Evolutionary conservation across 768 basidiomycete genomes (phyloP).

Genomic region (Galerina marginata): DNA sequence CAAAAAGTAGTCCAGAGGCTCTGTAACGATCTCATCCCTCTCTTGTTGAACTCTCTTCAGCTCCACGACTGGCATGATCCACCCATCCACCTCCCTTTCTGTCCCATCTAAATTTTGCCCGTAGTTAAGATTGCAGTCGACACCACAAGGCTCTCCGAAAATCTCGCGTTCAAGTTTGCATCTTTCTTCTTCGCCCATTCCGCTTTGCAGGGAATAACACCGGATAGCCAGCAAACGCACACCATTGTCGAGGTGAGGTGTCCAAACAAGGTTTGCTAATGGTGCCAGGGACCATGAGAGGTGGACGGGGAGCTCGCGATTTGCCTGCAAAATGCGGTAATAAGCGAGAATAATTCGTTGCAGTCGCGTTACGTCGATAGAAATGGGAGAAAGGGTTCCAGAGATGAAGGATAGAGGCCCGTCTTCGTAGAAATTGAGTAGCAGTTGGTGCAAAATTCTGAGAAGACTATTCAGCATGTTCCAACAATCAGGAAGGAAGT

Average conservation of each 20-base stretch:
- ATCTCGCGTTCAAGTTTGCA: slow-evolving; percentile 64
- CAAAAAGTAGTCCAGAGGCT: slow-evolving; percentile 52
- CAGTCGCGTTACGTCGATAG: slow-evolving; percentile 51
- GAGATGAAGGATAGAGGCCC: slow-evolving; percentile 62
- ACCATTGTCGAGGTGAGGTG: slow-evolving; percentile 55
- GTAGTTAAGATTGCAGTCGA: slow-evolving; percentile 69
- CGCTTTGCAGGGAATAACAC: slow-evolving; percentile 77
- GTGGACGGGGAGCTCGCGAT: slow-evolving; percentile 66
- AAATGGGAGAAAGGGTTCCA: slow-evolving; percentile 32
- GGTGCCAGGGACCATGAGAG: slow-evolving; percentile 72
- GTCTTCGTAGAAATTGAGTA: slow-evolving; percentile 47
- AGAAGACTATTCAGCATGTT: slow-evolving; percentile 14
- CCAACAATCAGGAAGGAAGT: slow-evolving; percentile 4
- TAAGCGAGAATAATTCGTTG: slow-evolving; percentile 80
- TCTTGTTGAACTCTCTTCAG: slow-evolving; percentile 58
- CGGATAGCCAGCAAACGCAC: slow-evolving; percentile 74
- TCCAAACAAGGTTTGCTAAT: slow-evolving; percentile 49
- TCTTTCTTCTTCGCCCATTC: slow-evolving; percentile 81
- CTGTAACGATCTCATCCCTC: slow-evolving; percentile 49
- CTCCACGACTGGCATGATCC: slow-evolving; percentile 82
- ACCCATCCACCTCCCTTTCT: slow-evolving; percentile 65
- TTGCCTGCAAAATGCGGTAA: slow-evolving; percentile 78
- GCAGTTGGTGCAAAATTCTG: slow-evolving; percentile 63
- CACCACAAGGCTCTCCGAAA: slow-evolving; percentile 61
- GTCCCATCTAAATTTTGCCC: slow-evolving; percentile 55